Evolutionary conservation across 495 filamentous ascomycete species (phyloP).

Genomic region (Hypoxylon crocopeplum): DNA sequence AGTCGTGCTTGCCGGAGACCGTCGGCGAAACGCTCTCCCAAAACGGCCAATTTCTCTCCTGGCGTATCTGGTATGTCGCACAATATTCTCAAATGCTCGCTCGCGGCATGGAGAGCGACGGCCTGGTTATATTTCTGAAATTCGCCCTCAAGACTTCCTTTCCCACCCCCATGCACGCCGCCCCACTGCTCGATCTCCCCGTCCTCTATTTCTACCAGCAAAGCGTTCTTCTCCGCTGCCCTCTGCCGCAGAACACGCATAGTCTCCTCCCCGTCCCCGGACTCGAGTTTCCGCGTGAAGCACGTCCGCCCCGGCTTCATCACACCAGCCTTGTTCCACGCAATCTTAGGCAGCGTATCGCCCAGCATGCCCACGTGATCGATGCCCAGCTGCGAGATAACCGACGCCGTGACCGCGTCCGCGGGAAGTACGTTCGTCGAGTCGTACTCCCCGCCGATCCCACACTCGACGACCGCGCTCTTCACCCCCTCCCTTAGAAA

Average conservation of each 20-base stretch:
- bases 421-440: conserved; percentile 53
- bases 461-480: conserved; percentile 55
- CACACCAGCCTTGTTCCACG: conserved; percentile 62
- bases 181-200: conserved; percentile 46
- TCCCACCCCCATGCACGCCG: conserved; percentile 35
- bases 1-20: conserved; percentile 71
- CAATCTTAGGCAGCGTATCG: conserved; percentile 53
- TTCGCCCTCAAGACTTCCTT: conserved; percentile 42
- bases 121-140: conserved; percentile 56
- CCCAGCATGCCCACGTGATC: conserved; percentile 61
- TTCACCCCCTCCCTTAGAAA: conserved; percentile 52
- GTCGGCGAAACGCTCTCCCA: conserved; percentile 60
- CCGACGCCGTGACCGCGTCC: conserved; percentile 44
- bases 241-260: conserved; percentile 48
- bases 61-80: background rate
- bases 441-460: conserved; percentile 61
- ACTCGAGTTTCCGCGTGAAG: conserved; percentile 44
- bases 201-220: conserved; percentile 45
- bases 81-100: conserved; percentile 46
- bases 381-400: conserved; percentile 55
- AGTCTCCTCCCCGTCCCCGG: conserved; percentile 29
- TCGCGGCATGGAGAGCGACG: conserved; percentile 48
- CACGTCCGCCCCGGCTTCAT: conserved; percentile 49
- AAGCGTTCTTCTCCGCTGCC: conserved; percentile 45
- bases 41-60: conserved; percentile 25